Conservation (phyloP, 2,329 filamentous ascomycete species). For the Paradendryphiella salina region DNA sequence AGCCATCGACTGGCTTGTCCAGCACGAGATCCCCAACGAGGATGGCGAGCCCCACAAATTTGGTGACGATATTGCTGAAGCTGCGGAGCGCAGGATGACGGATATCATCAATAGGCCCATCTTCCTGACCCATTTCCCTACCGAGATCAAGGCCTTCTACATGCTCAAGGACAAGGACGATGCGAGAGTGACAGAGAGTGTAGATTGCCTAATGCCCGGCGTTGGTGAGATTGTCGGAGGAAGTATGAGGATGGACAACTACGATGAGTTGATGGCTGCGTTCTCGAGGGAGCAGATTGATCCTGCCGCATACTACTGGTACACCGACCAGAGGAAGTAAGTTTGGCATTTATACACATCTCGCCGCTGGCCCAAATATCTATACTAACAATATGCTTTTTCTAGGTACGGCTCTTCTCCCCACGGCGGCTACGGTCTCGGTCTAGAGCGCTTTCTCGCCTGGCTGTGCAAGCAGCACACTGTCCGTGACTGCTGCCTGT, state of each 20-base stretch:
- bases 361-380: not conserved
- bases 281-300: slow-evolving; percentile 87
- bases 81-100: slow-evolving; percentile 94
- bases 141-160: slow-evolving; percentile 98
- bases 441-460: slow-evolving; percentile 78
- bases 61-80: slow-evolving; percentile 97
- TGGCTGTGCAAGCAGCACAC: slow-evolving; percentile 70
- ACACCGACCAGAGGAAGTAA: slow-evolving; percentile 94
- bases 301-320: slow-evolving; percentile 92
- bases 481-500: slow-evolving; percentile 71
- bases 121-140: slow-evolving; percentile 95
- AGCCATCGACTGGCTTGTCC: slow-evolving; percentile 89
- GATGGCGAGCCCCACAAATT: slow-evolving; percentile 88
- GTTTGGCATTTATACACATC: slow-evolving; percentile 42
- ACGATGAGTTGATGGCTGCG: slow-evolving; percentile 79
- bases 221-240: slow-evolving; percentile 97
- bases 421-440: slow-evolving; percentile 91
- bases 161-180: slow-evolving; percentile 89
- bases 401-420: slow-evolving; percentile 83
- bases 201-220: slow-evolving; percentile 86
- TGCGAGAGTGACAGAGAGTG: slow-evolving; percentile 83
- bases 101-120: slow-evolving; percentile 95
- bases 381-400: slow-evolving; percentile 21
- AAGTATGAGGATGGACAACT: slow-evolving; percentile 92
- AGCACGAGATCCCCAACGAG: slow-evolving; percentile 90